Conservation (phyloP, 1,284 basidiomycete genomes). For the Stygiomarasmius scandens region DNA sequence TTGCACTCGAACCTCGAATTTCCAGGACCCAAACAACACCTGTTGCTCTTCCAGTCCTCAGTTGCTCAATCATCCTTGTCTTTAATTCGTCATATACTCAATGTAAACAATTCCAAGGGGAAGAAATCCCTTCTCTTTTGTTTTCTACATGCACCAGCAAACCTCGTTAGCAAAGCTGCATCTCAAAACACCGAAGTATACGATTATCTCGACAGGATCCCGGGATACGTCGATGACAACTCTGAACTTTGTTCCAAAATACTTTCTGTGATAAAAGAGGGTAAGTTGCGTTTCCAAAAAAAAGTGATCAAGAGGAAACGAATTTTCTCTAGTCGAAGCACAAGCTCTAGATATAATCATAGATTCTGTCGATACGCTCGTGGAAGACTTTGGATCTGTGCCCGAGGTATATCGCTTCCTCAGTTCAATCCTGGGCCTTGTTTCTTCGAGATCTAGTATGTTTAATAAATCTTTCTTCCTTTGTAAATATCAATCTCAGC, state of each 20-base stretch:
- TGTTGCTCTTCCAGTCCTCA: constrained; percentile 69
- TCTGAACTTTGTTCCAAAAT: constrained; percentile 41
- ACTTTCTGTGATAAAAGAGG: constrained; percentile 42
- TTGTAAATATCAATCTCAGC: constrained; percentile 10
- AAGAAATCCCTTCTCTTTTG: constrained; percentile 55
- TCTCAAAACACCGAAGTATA: constrained; percentile 41
- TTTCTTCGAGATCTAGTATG: constrained; percentile 53
- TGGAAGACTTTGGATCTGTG: constrained; percentile 57
- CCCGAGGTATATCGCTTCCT: constrained; percentile 57
- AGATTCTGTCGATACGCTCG: constrained; percentile 69
- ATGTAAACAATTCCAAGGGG: constrained; percentile 22
- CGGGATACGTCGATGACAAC: constrained; percentile 50
- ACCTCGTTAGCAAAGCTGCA: constrained; percentile 33
- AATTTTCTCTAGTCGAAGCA: constrained; percentile 31
- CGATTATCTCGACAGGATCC: constrained; percentile 57
- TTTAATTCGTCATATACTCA: constrained; percentile 49
- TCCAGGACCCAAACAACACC: constrained; percentile 43
- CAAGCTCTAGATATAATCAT: constrained; percentile 59
- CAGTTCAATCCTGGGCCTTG: constrained; percentile 40
- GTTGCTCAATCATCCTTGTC: constrained; percentile 63
- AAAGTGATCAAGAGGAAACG: constrained; percentile 1
- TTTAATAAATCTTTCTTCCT: constrained; percentile 14
- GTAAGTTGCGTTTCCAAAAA: constrained; percentile 34
- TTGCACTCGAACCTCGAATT: constrained; percentile 38
- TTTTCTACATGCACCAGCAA: constrained; percentile 58